phyloP scores from a whole-genome alignment of 1,284 basidiomycete species.

The Ceratobasidium sp. region DNA sequence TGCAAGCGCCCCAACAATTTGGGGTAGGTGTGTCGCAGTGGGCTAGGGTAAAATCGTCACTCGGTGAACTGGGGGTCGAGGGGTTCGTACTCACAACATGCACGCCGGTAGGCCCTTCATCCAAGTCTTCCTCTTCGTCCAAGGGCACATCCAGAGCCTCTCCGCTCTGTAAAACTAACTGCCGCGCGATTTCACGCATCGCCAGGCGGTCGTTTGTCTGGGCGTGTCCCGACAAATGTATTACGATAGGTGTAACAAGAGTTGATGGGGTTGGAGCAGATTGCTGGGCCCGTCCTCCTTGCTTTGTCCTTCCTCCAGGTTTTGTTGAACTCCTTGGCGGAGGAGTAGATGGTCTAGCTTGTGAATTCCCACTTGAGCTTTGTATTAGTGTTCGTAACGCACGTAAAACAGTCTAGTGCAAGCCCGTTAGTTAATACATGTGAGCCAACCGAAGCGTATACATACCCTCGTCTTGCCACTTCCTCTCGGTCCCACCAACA shows the following conservation, averaged over 20 bases:
- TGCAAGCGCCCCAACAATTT: slow-evolving; percentile 76
- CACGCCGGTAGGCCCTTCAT: slow-evolving; percentile 43
- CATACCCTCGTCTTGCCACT: slow-evolving; percentile 82
- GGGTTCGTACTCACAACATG: slow-evolving; percentile 29
- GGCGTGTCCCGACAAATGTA: slow-evolving; percentile 83
- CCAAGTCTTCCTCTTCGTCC: slow-evolving; percentile 51
- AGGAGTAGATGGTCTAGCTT: slow-evolving; percentile 13
- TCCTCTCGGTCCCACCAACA: slow-evolving; percentile 79
- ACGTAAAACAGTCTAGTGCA: slow-evolving; percentile 19
- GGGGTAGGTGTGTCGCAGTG: slow-evolving; percentile 77
- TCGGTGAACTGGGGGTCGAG: too few relatives aligned
- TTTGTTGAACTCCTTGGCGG: slow-evolving; percentile 21
- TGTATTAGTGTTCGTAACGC: slow-evolving; percentile 25
- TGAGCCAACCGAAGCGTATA: slow-evolving; percentile 39
- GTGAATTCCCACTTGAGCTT: slow-evolving; percentile 2
- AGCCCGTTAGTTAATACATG: not conserved
- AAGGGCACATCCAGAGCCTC: slow-evolving; percentile 49
- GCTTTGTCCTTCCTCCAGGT: slow-evolving; percentile 12
- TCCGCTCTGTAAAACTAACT: slow-evolving; percentile 73
- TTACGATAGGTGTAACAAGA: slow-evolving; percentile 60
- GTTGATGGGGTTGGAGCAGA: slow-evolving; percentile 45
- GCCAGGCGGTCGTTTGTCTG: slow-evolving; percentile 86
- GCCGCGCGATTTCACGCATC: slow-evolving; percentile 89
- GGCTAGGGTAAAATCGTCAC: slow-evolving; percentile 49
- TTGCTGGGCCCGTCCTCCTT: slow-evolving; percentile 47